Conservation (phyloP, 2,329 filamentous ascomycete species). For the Colletotrichum coccodes region DNA sequence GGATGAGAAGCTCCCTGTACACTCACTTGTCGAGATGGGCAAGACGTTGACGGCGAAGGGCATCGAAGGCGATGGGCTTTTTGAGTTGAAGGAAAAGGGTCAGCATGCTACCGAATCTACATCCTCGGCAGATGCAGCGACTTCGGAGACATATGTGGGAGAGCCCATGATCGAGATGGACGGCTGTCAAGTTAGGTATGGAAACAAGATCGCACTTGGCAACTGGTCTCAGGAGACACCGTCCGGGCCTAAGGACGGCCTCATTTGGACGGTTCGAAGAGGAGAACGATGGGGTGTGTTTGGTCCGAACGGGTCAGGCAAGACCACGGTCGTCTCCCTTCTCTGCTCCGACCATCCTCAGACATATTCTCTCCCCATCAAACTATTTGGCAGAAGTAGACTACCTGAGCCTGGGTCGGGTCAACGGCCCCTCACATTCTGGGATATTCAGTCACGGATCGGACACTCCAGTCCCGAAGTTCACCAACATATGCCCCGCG, state of each 20-base stretch:
- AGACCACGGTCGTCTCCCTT: conserved; percentile 92
- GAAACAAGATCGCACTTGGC: conserved; percentile 80
- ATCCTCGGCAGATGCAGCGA: conserved; percentile 8
- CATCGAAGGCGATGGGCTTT: conserved; percentile 48
- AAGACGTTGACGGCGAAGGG: conserved; percentile 54
- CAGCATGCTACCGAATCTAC: conserved; percentile 9
- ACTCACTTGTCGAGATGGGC: conserved; percentile 61
- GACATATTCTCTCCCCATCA: conserved; percentile 88
- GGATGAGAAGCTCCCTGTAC: conserved; percentile 59
- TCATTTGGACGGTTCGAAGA: conserved; percentile 84
- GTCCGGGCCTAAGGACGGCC: conserved; percentile 65
- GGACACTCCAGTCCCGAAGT: conserved; percentile 96
- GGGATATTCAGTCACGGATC: conserved; percentile 89
- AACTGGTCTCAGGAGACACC: conserved; percentile 76
- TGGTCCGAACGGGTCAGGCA: conserved; percentile 93
- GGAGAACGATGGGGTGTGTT: conserved; percentile 94
- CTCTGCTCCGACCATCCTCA: conserved; percentile 97
- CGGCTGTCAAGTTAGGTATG: conserved; percentile 85
- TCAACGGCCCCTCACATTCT: conserved; percentile 82
- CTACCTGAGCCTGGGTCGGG: conserved; percentile 77
- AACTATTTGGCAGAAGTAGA: conserved; percentile 84
- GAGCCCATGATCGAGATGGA: conserved; percentile 88
- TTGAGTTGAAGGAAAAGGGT: conserved; percentile 39
- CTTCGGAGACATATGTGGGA: conserved; percentile 47
- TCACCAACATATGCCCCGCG: conserved; percentile 89